These are phyloP conservation scores for Phytophthora aleatoria DNA, from an alignment of 352 stramenopile genomes.

Conservation along the genomic window DNA sequence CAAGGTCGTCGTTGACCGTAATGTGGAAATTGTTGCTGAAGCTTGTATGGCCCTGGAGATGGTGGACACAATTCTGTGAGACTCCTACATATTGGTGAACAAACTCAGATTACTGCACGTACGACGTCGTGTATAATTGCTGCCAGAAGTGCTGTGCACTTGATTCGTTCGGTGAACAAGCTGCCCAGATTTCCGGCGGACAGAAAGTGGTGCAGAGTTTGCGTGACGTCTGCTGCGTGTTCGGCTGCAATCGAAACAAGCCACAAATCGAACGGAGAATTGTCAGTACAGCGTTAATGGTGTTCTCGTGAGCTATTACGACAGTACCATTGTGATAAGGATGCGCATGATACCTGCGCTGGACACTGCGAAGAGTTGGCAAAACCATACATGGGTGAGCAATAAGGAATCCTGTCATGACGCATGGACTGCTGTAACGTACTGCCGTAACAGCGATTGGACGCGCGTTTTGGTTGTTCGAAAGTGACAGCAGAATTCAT, in stretches of 20 bases:
- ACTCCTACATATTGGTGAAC: background rate
- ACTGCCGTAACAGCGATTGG: slow-evolving; percentile 69
- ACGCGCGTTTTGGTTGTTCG: slow-evolving; percentile 54
- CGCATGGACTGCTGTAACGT: slow-evolving; percentile 22
- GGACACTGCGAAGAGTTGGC: slow-evolving; percentile 37
- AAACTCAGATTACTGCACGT: slow-evolving; percentile 10
- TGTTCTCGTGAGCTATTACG: background rate
- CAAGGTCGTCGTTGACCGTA: slow-evolving; percentile 75
- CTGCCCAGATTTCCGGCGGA: slow-evolving; percentile 52
- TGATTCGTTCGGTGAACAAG: slow-evolving; percentile 61
- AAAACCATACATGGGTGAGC: slow-evolving; percentile 1
- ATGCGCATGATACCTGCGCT: slow-evolving; percentile 67
- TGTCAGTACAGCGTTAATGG: slow-evolving; percentile 9
- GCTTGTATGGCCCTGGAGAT: slow-evolving; percentile 76
- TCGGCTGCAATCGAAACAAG: slow-evolving; percentile 45
- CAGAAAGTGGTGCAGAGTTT: slow-evolving; percentile 80
- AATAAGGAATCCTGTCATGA: background rate
- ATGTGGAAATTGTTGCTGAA: slow-evolving; percentile 92
- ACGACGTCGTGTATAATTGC: slow-evolving; percentile 87
- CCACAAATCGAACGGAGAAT: background rate
- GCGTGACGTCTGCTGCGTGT: slow-evolving; percentile 83
- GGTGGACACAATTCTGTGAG: background rate
- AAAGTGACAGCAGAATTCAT: slow-evolving; percentile 70
- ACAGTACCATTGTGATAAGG: slow-evolving; percentile 86
- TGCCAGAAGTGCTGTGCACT: slow-evolving; percentile 74